phyloP scores from a whole-genome alignment of 345 rosid species.

The Salix purpurea region DNA sequence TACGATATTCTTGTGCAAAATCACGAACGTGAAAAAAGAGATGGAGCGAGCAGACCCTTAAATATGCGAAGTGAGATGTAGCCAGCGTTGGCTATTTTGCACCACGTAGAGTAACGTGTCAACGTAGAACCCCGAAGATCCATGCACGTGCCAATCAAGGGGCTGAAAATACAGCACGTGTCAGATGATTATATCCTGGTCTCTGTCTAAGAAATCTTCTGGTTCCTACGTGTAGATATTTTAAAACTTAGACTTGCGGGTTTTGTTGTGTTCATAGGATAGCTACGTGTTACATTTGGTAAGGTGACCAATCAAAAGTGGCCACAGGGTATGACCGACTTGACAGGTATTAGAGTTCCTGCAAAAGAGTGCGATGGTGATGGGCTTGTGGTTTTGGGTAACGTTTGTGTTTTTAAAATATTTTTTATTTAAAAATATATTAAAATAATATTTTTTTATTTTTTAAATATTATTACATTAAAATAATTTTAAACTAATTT shows the following conservation, averaged over 20 bases:
- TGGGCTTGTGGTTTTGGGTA: neutral
- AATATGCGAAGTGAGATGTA: neutral
- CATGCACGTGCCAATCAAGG: neutral
- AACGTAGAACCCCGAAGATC: neutral
- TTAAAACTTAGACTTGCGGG: neutral
- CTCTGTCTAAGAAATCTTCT: neutral
- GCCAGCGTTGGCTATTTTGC: neutral
- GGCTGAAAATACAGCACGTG: neutral
- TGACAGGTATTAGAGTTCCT: neutral
- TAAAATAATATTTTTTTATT: too few relatives aligned
- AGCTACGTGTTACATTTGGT: neutral
- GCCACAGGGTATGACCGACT: neutral
- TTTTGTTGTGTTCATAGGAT: neutral
- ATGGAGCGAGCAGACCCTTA: neutral
- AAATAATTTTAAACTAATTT: too few relatives aligned
- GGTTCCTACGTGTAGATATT: neutral
- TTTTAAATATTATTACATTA: too few relatives aligned
- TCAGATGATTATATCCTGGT: neutral
- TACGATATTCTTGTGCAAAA: neutral
- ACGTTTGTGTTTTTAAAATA: too few relatives aligned
- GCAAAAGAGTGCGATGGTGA: neutral
- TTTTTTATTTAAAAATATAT: too few relatives aligned
- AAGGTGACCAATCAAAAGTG: neutral
- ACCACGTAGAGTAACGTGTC: constrained; percentile 8
- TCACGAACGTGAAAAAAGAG: neutral